These are phyloP conservation scores for Sordariomycetes sp. DNA, from an alignment of 2,329 filamentous ascomycete species.

Conservation along the genomic window DNA sequence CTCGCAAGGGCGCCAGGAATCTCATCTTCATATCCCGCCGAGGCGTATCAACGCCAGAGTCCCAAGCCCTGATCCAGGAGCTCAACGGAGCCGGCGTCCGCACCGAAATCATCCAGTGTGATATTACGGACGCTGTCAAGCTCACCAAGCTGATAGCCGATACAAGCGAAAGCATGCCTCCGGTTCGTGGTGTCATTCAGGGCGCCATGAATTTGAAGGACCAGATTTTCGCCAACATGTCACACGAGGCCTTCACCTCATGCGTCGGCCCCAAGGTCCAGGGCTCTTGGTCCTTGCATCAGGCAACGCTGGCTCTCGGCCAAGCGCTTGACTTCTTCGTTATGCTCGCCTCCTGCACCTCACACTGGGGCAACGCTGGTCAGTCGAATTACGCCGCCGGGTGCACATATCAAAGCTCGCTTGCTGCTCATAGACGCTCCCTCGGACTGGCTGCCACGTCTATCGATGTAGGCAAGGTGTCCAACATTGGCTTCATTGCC, in stretches of 20 bases:
- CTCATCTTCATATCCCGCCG: conserved; percentile 13
- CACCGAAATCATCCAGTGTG: conserved; percentile 19
- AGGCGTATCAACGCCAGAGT: background rate
- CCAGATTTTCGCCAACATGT: conserved; percentile 14
- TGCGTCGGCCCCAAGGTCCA: conserved; percentile 19
- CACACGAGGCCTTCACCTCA: conserved; percentile 11
- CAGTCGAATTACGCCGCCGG: conserved; percentile 23
- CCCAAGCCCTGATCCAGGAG: no score
- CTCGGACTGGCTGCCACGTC: background rate
- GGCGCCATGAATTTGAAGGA: conserved; percentile 25
- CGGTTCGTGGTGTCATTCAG: conserved; percentile 27
- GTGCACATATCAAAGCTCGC: conserved; percentile 22
- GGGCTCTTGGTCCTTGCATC: conserved; percentile 20
- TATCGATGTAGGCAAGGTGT: conserved; percentile 1
- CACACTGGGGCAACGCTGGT: conserved; percentile 14
- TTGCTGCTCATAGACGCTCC: conserved; percentile 13
- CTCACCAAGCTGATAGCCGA: background rate
- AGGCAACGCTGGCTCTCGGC: background rate
- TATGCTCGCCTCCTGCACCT: conserved; percentile 15
- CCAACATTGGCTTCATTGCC: background rate
- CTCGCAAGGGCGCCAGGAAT: conserved; percentile 13
- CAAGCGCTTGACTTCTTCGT: conserved; percentile 7
- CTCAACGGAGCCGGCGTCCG: conserved; percentile 1
- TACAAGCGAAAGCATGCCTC: no score
- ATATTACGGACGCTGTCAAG: background rate